phyloP scores from a whole-genome alignment of 2,329 filamentous ascomycete genomes.

The Xylariaceae sp. region DNA sequence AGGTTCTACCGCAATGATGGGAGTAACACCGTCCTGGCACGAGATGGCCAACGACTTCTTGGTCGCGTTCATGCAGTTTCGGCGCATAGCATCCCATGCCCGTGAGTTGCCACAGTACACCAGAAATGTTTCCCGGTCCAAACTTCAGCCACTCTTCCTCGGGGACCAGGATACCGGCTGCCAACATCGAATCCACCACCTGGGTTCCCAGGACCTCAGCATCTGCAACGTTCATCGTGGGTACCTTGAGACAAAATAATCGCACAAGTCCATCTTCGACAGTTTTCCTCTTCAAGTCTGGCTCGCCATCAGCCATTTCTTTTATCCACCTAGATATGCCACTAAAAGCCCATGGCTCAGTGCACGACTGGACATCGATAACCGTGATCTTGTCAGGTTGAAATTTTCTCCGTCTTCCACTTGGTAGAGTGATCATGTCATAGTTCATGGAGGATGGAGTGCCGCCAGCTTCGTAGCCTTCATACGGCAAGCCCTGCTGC shows the following conservation, averaged over 20 bases:
- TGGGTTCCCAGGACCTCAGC: conserved; percentile 79
- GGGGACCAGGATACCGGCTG: conserved; percentile 69
- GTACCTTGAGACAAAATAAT: conserved; percentile 90
- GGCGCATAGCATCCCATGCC: conserved; percentile 88
- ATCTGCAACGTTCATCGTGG: conserved; percentile 97
- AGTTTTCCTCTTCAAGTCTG: conserved; percentile 77
- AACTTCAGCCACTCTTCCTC: conserved; percentile 99
- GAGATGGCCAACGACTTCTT: conserved; percentile 36
- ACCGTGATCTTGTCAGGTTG: conserved; percentile 77
- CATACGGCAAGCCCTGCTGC: conserved; percentile 47
- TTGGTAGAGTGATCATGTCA: conserved; percentile 80
- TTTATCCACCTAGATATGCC: conserved; percentile 83
- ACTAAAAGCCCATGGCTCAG: conserved; percentile 90
- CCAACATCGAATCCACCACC: conserved; percentile 77
- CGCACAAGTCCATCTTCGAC: conserved; percentile 84
- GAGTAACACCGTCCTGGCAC: conserved; percentile 82
- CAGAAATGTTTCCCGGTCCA: conserved; percentile 72
- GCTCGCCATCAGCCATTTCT: conserved; percentile 85
- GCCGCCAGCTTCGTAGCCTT: conserved; percentile 53
- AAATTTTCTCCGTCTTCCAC: conserved; percentile 76
- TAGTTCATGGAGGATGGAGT: conserved; percentile 58
- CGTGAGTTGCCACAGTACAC: conserved; percentile 90
- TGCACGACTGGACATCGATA: conserved; percentile 77
- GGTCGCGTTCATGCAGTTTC: conserved; percentile 64
- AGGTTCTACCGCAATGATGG: conserved; percentile 84